These are phyloP conservation scores for Coemansia sp. DNA, from an alignment of 192 early-diverging fungal genomes.

Conservation along the genomic window DNA sequence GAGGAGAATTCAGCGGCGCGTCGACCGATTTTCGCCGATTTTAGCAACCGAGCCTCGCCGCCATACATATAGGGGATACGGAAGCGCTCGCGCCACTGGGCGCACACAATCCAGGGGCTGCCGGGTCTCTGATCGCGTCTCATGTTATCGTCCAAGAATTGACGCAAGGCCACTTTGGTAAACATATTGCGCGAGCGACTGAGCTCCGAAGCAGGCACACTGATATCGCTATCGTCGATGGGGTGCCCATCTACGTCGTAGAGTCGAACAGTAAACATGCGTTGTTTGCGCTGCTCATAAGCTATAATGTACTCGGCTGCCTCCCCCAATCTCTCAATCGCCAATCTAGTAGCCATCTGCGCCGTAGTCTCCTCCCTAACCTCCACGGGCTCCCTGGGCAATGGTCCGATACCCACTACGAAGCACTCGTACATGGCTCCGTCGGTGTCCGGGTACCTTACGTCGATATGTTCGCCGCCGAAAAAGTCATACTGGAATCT, in stretches of 20 bases:
- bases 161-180: conserved; percentile 46
- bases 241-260: conserved; percentile 37
- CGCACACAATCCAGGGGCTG: conserved; percentile 40
- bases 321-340: conserved; percentile 33
- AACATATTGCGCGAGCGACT: conserved; percentile 49
- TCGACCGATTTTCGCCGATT: neutral
- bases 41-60: conserved; percentile 32
- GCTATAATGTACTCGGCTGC: conserved; percentile 16
- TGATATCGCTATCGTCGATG: conserved; percentile 48
- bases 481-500: conserved; percentile 47
- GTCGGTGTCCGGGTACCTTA: conserved; percentile 39
- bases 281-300: conserved; percentile 25
- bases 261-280: conserved; percentile 37
- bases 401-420: conserved; percentile 22
- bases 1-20: neutral
- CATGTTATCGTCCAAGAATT: conserved; percentile 48
- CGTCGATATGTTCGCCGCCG: conserved; percentile 45
- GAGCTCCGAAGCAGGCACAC: conserved; percentile 35
- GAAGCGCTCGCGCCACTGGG: conserved; percentile 49
- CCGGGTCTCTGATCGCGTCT: conserved; percentile 25
- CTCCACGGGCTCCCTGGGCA: conserved; percentile 13
- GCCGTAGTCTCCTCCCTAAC: neutral
- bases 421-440: conserved; percentile 51
- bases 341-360: conserved; percentile 4
- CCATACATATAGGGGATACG: conserved; percentile 44